These are phyloP conservation scores for Penicillium sp. DNA, from an alignment of 2,329 filamentous ascomycete species.

Conservation along the genomic window DNA sequence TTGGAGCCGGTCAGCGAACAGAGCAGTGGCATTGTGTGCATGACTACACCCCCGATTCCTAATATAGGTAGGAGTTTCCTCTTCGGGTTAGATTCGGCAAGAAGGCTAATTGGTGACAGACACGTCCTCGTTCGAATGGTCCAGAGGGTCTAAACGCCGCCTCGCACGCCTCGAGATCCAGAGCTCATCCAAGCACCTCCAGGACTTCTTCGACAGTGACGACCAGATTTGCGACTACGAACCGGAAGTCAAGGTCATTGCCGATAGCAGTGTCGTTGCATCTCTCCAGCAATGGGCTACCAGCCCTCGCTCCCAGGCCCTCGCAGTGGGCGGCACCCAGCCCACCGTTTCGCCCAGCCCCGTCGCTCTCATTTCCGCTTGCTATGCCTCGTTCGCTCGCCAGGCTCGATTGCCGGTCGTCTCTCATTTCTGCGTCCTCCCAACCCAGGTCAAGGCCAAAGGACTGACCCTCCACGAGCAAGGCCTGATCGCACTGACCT, in stretches of 20 bases:
- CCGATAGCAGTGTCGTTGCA: conserved; percentile 28
- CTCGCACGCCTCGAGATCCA: conserved; percentile 37
- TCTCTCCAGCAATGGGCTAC: conserved; percentile 39
- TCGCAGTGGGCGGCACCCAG: conserved; percentile 34
- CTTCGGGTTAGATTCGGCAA: not conserved
- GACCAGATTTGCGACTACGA: conserved; percentile 37
- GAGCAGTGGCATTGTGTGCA: conserved; percentile 33
- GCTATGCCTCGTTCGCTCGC: conserved; percentile 34
- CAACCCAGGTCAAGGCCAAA: conserved; percentile 15
- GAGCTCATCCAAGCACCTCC: conserved; percentile 36
- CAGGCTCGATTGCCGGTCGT: conserved; percentile 35
- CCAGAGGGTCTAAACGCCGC: conserved; percentile 35
- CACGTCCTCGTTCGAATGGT: conserved; percentile 32
- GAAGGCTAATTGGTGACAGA: conserved; percentile 19
- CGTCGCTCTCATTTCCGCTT: conserved; percentile 36
- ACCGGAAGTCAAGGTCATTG: conserved; percentile 28
- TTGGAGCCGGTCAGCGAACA: conserved; percentile 28
- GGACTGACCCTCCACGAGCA: conserved; percentile 30
- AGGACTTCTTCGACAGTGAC: conserved; percentile 38
- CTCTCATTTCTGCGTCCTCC: conserved; percentile 40
- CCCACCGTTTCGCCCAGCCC: conserved; percentile 29
- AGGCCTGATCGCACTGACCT: conserved; percentile 39
- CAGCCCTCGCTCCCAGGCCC: conserved; percentile 34
- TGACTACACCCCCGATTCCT: conserved; percentile 33
- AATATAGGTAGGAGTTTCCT: conserved; percentile 32